Base-by-base conservation (phyloP, 2,329 filamentous ascomycete genomes). In the Graphilbum ipis-grandicollis region DNA sequence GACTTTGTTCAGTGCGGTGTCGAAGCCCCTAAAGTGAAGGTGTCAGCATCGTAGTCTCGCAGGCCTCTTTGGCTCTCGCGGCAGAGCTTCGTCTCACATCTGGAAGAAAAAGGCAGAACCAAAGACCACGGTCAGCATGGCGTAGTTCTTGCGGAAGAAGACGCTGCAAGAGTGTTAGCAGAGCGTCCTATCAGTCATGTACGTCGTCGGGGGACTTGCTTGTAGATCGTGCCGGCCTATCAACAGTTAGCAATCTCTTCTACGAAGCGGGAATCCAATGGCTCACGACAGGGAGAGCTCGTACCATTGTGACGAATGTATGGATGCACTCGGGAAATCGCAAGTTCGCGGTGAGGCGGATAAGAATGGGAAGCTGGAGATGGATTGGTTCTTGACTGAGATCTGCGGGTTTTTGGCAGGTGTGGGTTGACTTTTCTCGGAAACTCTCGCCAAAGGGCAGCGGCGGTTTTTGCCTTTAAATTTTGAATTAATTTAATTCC, bases 41-140 rank as follows among this genome's bases (percentile, higher is more conserved):
- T 52, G 33, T 28, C 30, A 41, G 25, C 15, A 34, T 36, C 19
- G 19, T 49, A 33, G 49, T 19, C 28, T 4, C 5, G 29, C 29
- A 7, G 15, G n/a, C n/a, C n/a, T n/a, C n/a, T n/a, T n/a, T n/a
- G n/a, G n/a, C n/a, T n/a, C n/a, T 12, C 5, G 15, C 26, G 14
- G 26, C 26, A 13, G 26, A 5, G 10, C 6, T 13, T 28, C 26
- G 17, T 63, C 82, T 55, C 74, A 98, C 90, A 98, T 71, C 67
- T 96, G 84, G 56, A 93, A 85, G 46, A 70, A 82, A 56, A 98
- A 98, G 48, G 86, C 88, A 47, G 75, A 70, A 48, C 66, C 71
- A 58, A 98, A 98, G 55, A 98, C 81, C 46, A 75, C 70, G 48
- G 74, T 78, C 52, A 98, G 68, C 74, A 93, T 93, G 57, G 79